Percentiles rank a stretch among this genome's conserved stretches.
Evolutionary conservation across 2,329 filamentous ascomycete genomes (phyloP).

Genomic region (Paramyrothecium roridum): DNA sequence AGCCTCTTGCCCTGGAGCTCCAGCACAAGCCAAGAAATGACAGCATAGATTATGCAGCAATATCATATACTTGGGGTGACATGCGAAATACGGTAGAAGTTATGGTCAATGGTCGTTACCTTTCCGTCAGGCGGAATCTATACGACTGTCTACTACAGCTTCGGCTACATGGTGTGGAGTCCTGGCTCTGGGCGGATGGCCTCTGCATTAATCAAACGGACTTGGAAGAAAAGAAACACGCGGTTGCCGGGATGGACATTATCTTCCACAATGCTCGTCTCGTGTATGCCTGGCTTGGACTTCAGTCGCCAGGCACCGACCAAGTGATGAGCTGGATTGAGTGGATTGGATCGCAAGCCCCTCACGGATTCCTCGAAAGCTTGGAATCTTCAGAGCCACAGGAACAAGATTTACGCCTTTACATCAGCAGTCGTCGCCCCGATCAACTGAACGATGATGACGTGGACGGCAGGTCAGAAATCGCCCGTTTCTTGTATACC

Average conservation of each 20-base stretch:
- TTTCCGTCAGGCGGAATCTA: constrained; percentile 7
- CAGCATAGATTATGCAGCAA: constrained; percentile 6
- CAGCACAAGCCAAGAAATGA: constrained; percentile 4
- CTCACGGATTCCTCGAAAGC: not conserved
- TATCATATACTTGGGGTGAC: constrained; percentile 17
- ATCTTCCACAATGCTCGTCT: constrained; percentile 10
- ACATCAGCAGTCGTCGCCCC: not conserved
- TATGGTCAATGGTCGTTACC: not conserved
- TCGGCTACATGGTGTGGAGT: not conserved
- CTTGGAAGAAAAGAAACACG: constrained; percentile 11
- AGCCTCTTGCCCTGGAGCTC: constrained; percentile 8
- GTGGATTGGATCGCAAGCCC: constrained; percentile 4
- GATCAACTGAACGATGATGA: not conserved
- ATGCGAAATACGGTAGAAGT: not conserved
- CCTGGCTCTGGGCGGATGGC: constrained; percentile 17
- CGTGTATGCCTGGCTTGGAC: constrained; percentile 16
- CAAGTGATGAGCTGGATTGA: constrained; percentile 7
- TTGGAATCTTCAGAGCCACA: not conserved
- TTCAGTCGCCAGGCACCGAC: constrained; percentile 1
- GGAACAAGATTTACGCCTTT: not conserved
- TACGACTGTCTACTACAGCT: constrained; percentile 9
- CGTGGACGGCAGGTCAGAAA: not conserved
- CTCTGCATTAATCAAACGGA: constrained; percentile 16
- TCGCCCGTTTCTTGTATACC: not conserved
- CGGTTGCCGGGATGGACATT: constrained; percentile 12